Base-by-base conservation (phyloP, 345 rosid species). In the Hibiscus mutabilis region DNA sequence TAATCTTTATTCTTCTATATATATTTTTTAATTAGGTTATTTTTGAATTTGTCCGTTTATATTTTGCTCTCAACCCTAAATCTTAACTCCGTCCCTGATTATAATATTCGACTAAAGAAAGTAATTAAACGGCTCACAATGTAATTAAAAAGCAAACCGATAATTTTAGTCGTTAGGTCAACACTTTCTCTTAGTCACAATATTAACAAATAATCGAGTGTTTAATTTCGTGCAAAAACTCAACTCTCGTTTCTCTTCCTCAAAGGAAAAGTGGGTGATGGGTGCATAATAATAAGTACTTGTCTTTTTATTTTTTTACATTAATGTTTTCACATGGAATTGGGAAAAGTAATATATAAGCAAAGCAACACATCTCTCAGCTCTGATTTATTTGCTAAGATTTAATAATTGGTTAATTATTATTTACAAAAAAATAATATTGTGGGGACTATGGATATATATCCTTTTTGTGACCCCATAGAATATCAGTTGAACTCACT, bases 321-420 rank as follows among this genome's bases (percentile, higher is more conserved):
- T 55, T 9, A 55, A 55, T 19, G 59, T 66, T 69, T 63, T 73
- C 47, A 69, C 74, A 71, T 72, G 76, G 29, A 56, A 22, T 21
- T 21, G 2, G 29, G 74, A 79, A 69, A 79, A 72, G n/a, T 49
- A 47, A 25, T 57, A 79, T 56, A 21, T 21, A 22, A 75, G 82
- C 77, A 75, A 79, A 75, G 74, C 14, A 51, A 14, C 31, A n/a
- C 67, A 18, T 13, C 18, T 33, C 37, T 33, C 37, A 58, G 61
- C 67, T 33, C 37, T 33, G 40, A 66, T 74, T 78, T 66, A 19
- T 60, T 71, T 74, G 35, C 63, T 53, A 79, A 46, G 71, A 75
- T 61, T 71, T 72, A 62, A 72, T 72, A 62, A 62, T 68, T 55
- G 42, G 21, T 56, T 55, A 69, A 55, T 63, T 62, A 73, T 78